Evolutionary conservation across 345 rosid species (phyloP), one percentile per base, ranked within the genome.

Genomic region (Arabis alpina): DNA sequence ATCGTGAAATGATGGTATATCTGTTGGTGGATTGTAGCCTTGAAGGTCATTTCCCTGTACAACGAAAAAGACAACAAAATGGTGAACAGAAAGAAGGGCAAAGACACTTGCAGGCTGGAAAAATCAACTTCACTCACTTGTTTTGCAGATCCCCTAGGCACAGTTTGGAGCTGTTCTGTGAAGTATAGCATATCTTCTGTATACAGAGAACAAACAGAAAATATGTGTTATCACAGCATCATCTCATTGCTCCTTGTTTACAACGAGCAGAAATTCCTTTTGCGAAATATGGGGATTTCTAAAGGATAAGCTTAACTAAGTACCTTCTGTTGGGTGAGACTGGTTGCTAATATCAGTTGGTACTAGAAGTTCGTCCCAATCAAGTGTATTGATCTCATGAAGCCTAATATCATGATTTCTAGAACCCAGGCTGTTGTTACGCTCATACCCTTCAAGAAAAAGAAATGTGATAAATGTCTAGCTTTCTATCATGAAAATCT

Each of bases 331-430:
- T 45, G 84, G 60, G 40, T 40, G 64, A 57, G 75, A 24, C 27
- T 71, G 72, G 68, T 69, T 70, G 66, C 69, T 79, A 40, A 78
- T 74, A 80, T 84, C 85, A 70, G 83, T 82, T 45, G 83, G 63
- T 56, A 86, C 86, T 51, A 90, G 73, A 69, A 89, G 93, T 72
- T 95, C 96, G 66, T 95, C 98, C 99, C 99, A 95, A 62, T 95
- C 99, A 76, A 93, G 96, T 10, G 97, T 93, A 64, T 91, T 93
- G 71, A 93, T 77, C 80, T 93, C 98, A 34, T 83, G 97, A 80
- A 95, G 88, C 79, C 77, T 85, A 78, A 82, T 82, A 72, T 85
- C 93, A 77, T 88, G 91, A 80, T 80, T 85, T 75, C 51, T 77
- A 70, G 77, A 79, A 0, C 81, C 78, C 66, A 62, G 65, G 70